Evolutionary conservation across 768 basidiomycete genomes (phyloP), one percentile per base, ranked within the genome.

Genomic region (Leccinum subtestaceum): DNA sequence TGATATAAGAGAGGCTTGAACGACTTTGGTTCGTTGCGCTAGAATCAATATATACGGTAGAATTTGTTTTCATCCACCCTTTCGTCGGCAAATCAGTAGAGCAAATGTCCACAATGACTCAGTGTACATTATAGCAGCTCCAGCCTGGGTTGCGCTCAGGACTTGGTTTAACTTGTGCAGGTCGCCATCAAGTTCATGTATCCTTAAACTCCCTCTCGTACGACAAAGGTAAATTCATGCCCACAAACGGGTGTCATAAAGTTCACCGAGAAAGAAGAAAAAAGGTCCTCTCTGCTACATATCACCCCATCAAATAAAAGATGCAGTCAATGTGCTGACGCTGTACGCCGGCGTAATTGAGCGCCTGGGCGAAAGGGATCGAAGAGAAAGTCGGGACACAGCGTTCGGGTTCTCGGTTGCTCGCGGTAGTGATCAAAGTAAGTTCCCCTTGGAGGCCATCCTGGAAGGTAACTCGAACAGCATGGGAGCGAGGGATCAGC

Each of bases 381-480:
- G 12, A 13, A 46, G 45, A 23, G 12, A 21, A 46, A 3, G 6
- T 46, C 19, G 12, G 21, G 4, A 12, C 21, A 46, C 21, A 3
- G 21, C 2, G 5, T 21, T 11, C 12, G 45, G 45, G 45, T 17
- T 46, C 21, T n/a, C 45, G 2, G 45, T 46, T 46, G 45, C 12
- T 46, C 21, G 21, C 45, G 45, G 45, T 46, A 13, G 43, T 45
- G 43, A 45, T 21, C 4, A 43, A n/a, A 19, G 32, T 12, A 11
- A 32, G 31, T 32, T 31, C 29, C 29, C 32, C 32, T 38, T 70
- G 3, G 67, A 63, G 3, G 78, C 74, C 1, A 87, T 81, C 9
- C 62, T 46, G 72, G 84, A 86, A 0, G 85, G 84, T 5, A 87
- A 68, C 15, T 74, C 63, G 65, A 87, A 85, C 4, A 75, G 77